Base-by-base conservation (phyloP, 139 green algal genomes). In the Coelastrella sp. region DNA sequence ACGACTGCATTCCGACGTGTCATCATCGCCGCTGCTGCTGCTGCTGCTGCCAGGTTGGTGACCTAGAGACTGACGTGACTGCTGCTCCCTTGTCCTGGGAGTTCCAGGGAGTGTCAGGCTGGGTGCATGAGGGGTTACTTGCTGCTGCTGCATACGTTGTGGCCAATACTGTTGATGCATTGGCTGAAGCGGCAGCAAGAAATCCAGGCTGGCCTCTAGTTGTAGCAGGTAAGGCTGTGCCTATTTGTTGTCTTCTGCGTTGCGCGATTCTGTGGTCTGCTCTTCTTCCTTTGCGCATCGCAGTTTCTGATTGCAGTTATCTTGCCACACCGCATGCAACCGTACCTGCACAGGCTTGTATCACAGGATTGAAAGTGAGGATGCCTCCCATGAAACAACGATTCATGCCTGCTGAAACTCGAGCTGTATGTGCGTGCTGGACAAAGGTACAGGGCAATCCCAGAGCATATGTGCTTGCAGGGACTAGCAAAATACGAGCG, bases 61-160 rank as follows among this genome's bases (percentile, higher is more conserved):
- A 92, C 83, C 89, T 92, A 21, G 84, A 86, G 30, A 94, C 90
- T 2, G 90, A 93, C 87, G 73, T 93, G 2, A 88, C 90, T 21
- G 90, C 90, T 25, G 66, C 84, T 0, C 74, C 84, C 0, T 23
- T 79, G 48, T 21, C 74, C 34, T 85, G 66, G 66, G 74, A 85
- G 84, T 88, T 79, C 48, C 62, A 81, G 41, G 73, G 72, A 32
- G 72, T 87, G 17, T 38, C 67, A 21, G 88, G 88, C 11, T 76
- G 82, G 59, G 88, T 92, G 68, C 90, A 91, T 66, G 77, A 92
- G 77, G 90, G 90, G 32, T 68, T 92, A 57, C 88, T 93, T 76
- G 62, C 83, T 43, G 87, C 91, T n/a, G 89, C 91, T 8, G 78
- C 68, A 19, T 94, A 92, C 74, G 91, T 94, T 63, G 80, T 90